Percentiles rank a stretch among this genome's conserved stretches.
phyloP scores from a whole-genome alignment of 495 filamentous ascomycete species.

The Hypoxylon cercidicola region DNA sequence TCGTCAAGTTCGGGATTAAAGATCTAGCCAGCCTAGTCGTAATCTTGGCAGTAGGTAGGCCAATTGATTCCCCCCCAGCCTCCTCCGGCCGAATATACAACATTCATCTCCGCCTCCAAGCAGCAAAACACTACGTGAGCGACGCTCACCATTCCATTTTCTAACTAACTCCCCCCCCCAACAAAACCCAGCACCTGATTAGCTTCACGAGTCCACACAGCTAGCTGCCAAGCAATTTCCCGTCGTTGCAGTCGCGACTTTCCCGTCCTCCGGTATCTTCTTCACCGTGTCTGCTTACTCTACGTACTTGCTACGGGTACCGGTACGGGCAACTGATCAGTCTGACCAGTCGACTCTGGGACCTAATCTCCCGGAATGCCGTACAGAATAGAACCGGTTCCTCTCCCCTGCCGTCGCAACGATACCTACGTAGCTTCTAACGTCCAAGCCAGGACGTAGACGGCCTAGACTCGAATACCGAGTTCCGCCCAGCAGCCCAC shows the following conservation, averaged over 20 bases:
- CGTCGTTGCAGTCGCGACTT: constrained; percentile 33
- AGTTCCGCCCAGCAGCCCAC: constrained; percentile 17
- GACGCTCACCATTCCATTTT: constrained; percentile 19
- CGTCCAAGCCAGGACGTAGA: constrained; percentile 15
- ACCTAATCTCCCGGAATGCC: constrained; percentile 39
- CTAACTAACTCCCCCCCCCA: constrained; percentile 27
- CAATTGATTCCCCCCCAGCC: constrained; percentile 10
- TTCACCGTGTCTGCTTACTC: constrained; percentile 40
- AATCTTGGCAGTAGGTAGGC: constrained; percentile 28
- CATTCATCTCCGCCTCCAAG: constrained; percentile 12
- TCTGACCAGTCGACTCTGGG: constrained; percentile 28
- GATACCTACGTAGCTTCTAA: constrained; percentile 28
- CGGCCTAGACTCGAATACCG: constrained; percentile 26
- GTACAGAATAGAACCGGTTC: constrained; percentile 27
- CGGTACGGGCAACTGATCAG: constrained; percentile 7
- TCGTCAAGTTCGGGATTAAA: constrained; percentile 17
- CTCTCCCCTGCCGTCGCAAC: constrained; percentile 12
- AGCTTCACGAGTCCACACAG: constrained; percentile 28
- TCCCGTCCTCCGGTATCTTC: constrained; percentile 3
- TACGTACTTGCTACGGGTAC: constrained; percentile 17
- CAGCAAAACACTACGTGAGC: constrained; percentile 9
- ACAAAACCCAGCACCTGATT: constrained; percentile 17
- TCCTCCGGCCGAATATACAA: constrained; percentile 15
- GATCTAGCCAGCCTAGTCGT: constrained; percentile 25
- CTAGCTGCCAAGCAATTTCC: constrained; percentile 27